Conservation (phyloP, 2,329 filamentous ascomycete genomes). For the Cercospora nicotianae region DNA sequence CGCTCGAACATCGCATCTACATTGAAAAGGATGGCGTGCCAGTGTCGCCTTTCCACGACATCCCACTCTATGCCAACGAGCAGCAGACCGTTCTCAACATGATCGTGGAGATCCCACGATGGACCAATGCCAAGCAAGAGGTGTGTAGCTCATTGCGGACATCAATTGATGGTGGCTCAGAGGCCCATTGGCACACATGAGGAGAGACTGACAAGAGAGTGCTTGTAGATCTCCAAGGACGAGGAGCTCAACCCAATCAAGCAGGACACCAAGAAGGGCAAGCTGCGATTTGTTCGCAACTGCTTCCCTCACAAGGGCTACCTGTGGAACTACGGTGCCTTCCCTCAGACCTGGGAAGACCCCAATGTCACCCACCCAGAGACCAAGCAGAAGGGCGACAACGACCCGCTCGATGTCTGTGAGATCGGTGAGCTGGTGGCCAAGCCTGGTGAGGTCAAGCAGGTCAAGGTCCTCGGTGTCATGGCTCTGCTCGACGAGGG, state of each 20-base stretch:
- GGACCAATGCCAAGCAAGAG: constrained; percentile 99
- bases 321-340: constrained; percentile 99
- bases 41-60: constrained; percentile 96
- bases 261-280: constrained; percentile 99
- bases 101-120: constrained; percentile 98
- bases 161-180: background rate
- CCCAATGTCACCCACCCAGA: constrained; percentile 93
- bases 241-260: constrained; percentile 98
- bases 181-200: background rate
- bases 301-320: constrained; percentile 99
- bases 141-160: constrained; percentile 54
- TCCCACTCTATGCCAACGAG: constrained; percentile 95
- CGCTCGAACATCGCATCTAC: constrained; percentile 94
- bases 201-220: constrained; percentile 22
- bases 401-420: constrained; percentile 98
- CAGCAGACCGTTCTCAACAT: constrained; percentile 98
- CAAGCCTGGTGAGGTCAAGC: constrained; percentile 95
- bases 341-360: constrained; percentile 99
- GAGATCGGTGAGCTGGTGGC: constrained; percentile 98
- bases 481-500: constrained; percentile 99
- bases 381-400: constrained; percentile 99
- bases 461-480: constrained; percentile 99
- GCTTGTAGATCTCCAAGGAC: constrained; percentile 88
- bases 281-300: constrained; percentile 98
- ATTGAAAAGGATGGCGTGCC: constrained; percentile 96